Evolutionary conservation across 192 early-diverging fungal species (phyloP), one percentile per base, ranked within the genome.

Genomic region (Coemansia furcata): DNA sequence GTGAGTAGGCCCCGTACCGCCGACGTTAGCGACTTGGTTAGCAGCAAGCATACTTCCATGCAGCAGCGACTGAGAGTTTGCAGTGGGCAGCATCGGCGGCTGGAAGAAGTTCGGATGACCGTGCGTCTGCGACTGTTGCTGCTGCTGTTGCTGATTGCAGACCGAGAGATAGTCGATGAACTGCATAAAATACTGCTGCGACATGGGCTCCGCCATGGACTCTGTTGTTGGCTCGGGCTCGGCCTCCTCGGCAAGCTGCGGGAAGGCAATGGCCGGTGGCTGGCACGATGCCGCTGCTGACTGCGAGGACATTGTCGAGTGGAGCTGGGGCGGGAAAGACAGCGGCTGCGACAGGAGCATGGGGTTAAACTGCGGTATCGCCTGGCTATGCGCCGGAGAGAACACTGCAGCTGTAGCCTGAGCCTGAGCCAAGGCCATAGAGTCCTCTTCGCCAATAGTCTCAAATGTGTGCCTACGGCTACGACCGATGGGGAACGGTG

Each of bases 181-280:
- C 71, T 82, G 79, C 71, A 82, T 73, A n/a, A 82, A 42, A 40
- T 73, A 72, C 65, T 82, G 73, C 68, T 66, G 74, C 52, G 73
- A 72, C 44, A 72, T 65, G 43, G 65, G 68, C 32, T 74, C 71
- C 9, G 62, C 12, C 44, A 29, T 12, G 12, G 30, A 11, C 49
- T 65, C 46, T 35, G 33, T 10, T n/a, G 23, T 17, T 32, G 33
- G 50, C 30, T 67, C 67, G 4, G 15, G 60, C 52, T 68, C 57
- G 35, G 33, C 60, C 29, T 80, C 73, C 33, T 80, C 78, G 43
- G 60, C 52, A 17, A 80, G 78, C 54, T 75, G 78, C 37, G 78
- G 78, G 69, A 80, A 80, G 15, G 73, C 69, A 14, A 75, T 49
- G 3, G 69, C 49, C 11, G 65, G 58, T 15, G 63, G 36, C 26